Conservation (phyloP, 148 eudicot species). For the Amaranthus hypochondriacus region DNA sequence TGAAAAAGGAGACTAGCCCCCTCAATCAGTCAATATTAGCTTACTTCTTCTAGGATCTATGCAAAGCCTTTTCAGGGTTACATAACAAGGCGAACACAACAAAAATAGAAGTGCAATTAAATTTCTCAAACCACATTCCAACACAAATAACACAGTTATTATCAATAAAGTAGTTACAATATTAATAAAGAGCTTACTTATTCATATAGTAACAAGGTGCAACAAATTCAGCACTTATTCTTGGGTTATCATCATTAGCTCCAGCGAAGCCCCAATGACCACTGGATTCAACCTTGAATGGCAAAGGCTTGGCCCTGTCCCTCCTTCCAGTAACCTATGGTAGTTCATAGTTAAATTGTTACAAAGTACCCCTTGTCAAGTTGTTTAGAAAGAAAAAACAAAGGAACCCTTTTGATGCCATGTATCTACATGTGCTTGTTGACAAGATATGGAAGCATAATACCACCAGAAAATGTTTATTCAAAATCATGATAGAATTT, state of each 20-base stretch:
- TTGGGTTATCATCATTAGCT: slow-evolving; percentile 76
- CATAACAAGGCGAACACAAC: not conserved
- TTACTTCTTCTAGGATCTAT: not conserved
- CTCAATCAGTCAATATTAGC: not conserved
- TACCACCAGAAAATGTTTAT: too few species aligned
- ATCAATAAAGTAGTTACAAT: not conserved
- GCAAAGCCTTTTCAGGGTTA: not conserved
- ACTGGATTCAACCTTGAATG: slow-evolving; percentile 76
- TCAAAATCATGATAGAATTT: too few species aligned
- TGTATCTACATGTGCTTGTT: not conserved
- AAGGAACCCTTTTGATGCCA: not conserved
- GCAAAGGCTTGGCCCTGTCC: slow-evolving; percentile 95
- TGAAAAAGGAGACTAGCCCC: not conserved
- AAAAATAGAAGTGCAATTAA: not conserved
- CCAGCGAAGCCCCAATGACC: slow-evolving; percentile 95
- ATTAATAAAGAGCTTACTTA: slow-evolving; percentile 49
- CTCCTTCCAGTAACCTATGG: slow-evolving; percentile 93
- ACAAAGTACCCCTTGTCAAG: not conserved
- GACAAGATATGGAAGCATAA: too few species aligned
- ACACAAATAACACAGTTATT: not conserved
- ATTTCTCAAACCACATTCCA: too few species aligned
- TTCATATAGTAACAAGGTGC: slow-evolving; percentile 90
- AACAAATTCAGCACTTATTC: slow-evolving; percentile 73
- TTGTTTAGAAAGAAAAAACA: not conserved
- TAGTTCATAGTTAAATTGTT: slow-evolving; percentile 4